Evolutionary conservation across 352 stramenopile genomes (phyloP).

Genomic region (Phytophthora pinifolia): DNA sequence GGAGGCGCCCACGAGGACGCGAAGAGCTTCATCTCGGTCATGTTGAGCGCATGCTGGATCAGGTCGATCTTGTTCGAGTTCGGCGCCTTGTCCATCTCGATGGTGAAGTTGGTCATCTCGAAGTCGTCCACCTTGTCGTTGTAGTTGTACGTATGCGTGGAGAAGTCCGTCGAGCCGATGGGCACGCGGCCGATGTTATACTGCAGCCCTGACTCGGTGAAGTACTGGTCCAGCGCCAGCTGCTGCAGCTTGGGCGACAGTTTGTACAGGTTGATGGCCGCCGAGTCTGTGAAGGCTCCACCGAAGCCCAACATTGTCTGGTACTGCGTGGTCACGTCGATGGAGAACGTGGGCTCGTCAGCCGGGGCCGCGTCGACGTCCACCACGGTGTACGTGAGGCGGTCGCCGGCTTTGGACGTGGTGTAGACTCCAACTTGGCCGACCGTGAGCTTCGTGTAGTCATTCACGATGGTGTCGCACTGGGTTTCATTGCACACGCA

Average conservation of each 20-base stretch:
- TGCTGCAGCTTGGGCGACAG: constrained; percentile 49
- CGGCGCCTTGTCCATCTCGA: constrained; percentile 54
- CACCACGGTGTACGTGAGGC: constrained; percentile 34
- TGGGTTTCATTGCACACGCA: constrained; percentile 48
- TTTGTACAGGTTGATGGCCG: constrained; percentile 66
- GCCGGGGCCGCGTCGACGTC: constrained; percentile 17
- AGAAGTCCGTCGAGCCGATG: constrained; percentile 80
- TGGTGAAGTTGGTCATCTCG: constrained; percentile 58
- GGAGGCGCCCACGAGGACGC: constrained; percentile 72
- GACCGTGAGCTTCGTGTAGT: constrained; percentile 22
- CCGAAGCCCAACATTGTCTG: constrained; percentile 82
- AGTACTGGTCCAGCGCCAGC: constrained; percentile 63
- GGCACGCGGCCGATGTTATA: constrained; percentile 72
- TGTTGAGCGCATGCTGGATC: constrained; percentile 37
- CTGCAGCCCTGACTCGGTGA: constrained; percentile 45
- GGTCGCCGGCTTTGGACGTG: constrained; percentile 42
- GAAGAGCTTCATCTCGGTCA: constrained; percentile 54
- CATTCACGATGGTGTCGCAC: constrained; percentile 33
- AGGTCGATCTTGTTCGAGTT: constrained; percentile 37
- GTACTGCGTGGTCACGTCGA: constrained; percentile 37
- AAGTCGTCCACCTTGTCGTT: constrained; percentile 37
- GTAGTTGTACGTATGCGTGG: constrained; percentile 44
- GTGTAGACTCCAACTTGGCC: constrained; percentile 44
- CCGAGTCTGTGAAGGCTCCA: constrained; percentile 77
- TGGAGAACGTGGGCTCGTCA: constrained; percentile 23